A percentile compares a stretch with the other conserved stretches of the same genome.
phyloP scores from a whole-genome alignment of 768 basidiomycete genomes.

The Gloeostereum incarnatum region DNA sequence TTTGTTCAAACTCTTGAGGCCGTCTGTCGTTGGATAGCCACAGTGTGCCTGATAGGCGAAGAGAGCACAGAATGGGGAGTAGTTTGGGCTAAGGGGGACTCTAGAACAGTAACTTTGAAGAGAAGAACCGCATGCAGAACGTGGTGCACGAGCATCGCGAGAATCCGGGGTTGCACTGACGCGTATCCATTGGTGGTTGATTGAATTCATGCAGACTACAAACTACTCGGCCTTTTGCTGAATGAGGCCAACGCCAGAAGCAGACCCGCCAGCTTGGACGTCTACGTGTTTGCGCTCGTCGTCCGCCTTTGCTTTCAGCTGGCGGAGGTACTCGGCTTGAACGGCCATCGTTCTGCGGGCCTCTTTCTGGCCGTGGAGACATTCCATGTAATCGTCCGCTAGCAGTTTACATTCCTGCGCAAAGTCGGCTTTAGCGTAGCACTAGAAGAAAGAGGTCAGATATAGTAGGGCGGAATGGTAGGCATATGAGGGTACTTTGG shows the following conservation, averaged over 20 bases:
- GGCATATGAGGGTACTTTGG: constrained; percentile 34
- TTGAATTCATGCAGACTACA: too few species aligned
- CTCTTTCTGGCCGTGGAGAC: constrained; percentile 84
- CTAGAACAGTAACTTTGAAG: too few species aligned
- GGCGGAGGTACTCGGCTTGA: constrained; percentile 62
- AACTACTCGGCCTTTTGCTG: constrained; percentile 25
- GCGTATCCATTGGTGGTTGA: too few species aligned
- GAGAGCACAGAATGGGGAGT: too few species aligned
- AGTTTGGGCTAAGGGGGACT: too few species aligned
- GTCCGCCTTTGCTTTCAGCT: constrained; percentile 53
- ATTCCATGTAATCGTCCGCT: constrained; percentile 85
- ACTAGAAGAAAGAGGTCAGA: constrained; percentile 33
- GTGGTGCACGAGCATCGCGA: too few species aligned
- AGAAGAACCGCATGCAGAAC: too few species aligned
- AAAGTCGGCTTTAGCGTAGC: constrained; percentile 73
- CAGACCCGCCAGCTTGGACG: constrained; percentile 62
- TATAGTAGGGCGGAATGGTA: not conserved
- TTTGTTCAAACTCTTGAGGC: too few species aligned
- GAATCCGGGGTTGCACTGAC: too few species aligned
- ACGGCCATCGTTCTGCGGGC: constrained; percentile 63
- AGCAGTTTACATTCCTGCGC: constrained; percentile 65
- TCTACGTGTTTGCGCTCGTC: constrained; percentile 69
- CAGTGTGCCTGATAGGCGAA: too few species aligned
- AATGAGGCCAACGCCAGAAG: constrained; percentile 71
- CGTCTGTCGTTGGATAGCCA: too few species aligned